Conservation (phyloP, 2,329 filamentous ascomycete genomes). For the Curvularia spicifera region DNA sequence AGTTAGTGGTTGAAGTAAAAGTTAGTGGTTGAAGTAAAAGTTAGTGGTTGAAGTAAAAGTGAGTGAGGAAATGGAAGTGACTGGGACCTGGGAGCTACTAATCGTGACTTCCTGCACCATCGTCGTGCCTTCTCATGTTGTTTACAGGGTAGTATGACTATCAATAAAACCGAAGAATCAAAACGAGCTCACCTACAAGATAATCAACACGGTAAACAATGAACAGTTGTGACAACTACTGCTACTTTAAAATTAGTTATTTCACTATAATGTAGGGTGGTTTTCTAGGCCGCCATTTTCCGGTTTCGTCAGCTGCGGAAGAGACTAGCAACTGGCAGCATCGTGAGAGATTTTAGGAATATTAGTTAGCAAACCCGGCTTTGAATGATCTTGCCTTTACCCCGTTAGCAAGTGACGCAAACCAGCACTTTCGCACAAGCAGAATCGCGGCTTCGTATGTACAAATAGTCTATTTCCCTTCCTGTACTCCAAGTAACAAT, state of each 20-base stretch:
- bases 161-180: neutral
- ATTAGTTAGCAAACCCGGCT: no score
- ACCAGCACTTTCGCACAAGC: neutral
- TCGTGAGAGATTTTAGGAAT: no score
- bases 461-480: constrained; percentile 7
- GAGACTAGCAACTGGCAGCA: neutral
- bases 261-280: no score
- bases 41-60: neutral
- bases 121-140: neutral
- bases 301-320: no score
- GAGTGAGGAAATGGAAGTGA: neutral
- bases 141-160: neutral
- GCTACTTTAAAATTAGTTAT: no score
- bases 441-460: neutral
- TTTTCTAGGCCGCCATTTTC: no score
- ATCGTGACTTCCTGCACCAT: neutral
- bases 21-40: no score
- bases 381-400: neutral
- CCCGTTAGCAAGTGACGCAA: neutral
- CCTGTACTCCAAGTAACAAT: constrained; percentile 5
- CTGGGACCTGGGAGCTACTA: neutral
- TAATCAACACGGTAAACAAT: no score
- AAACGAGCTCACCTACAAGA: no score
- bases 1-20: neutral
- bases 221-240: no score